A percentile compares a stretch with the other conserved stretches of the same genome.
phyloP scores from a whole-genome alignment of 768 basidiomycete genomes.

The Kwoniella dendrophila region DNA sequence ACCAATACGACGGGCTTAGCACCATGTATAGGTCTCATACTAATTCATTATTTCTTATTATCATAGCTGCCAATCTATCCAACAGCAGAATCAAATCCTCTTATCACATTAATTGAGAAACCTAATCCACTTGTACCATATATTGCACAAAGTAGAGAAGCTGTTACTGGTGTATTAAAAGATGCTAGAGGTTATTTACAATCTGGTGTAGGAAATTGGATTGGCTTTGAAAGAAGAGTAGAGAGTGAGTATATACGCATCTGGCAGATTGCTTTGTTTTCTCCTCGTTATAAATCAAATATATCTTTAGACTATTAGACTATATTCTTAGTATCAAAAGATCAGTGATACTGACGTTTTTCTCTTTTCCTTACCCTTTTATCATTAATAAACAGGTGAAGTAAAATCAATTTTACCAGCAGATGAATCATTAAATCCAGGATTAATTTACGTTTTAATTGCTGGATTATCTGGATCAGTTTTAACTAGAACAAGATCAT shows the following conservation, averaged over 20 bases:
- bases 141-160: conserved; percentile 70
- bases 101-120: conserved; percentile 71
- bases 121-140: conserved; percentile 74
- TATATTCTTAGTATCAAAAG: too few relatives aligned
- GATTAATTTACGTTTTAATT: conserved; percentile 85
- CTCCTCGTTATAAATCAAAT: too few relatives aligned
- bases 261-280: background rate
- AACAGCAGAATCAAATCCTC: conserved; percentile 59
- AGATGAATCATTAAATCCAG: conserved; percentile 81
- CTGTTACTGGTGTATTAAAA: conserved; percentile 63
- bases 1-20: too few relatives aligned
- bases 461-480: conserved; percentile 86
- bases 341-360: background rate
- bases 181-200: conserved; percentile 71
- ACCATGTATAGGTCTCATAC: too few relatives aligned
- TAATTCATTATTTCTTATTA: too few relatives aligned
- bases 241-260: conserved; percentile 64
- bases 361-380: background rate
- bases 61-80: conserved; percentile 83
- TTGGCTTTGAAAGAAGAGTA: conserved; percentile 77
- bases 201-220: conserved; percentile 75
- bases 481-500: conserved; percentile 72
- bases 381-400: conserved; percentile 61
- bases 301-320: too few relatives aligned
- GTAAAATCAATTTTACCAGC: conserved; percentile 79